Evolutionary conservation across 495 filamentous ascomycete genomes (phyloP).

Genomic region (Margaritispora aquatica): DNA sequence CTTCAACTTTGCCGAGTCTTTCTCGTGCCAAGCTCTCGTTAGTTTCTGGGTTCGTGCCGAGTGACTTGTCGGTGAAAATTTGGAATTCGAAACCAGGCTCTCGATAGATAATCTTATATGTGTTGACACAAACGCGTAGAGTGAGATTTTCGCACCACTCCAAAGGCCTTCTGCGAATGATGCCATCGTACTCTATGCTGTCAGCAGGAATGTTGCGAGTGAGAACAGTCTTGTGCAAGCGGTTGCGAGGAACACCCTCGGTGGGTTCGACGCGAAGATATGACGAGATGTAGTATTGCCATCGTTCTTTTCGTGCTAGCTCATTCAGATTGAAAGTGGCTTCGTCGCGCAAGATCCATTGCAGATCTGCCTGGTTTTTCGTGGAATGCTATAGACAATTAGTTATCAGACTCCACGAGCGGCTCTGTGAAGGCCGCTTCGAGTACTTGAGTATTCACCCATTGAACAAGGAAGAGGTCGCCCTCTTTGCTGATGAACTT

Average conservation of each 20-base stretch:
- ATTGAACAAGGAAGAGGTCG: conserved; percentile 82
- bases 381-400: conserved; percentile 39
- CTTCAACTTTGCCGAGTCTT: conserved; percentile 33
- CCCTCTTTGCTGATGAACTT: conserved; percentile 72
- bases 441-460: conserved; percentile 49
- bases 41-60: conserved; percentile 27
- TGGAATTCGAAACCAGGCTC: conserved; percentile 53
- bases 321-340: conserved; percentile 67
- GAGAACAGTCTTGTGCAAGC: conserved; percentile 61
- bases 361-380: conserved; percentile 51
- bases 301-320: conserved; percentile 52
- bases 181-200: conserved; percentile 35
- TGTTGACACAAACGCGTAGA: conserved; percentile 74
- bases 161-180: conserved; percentile 43
- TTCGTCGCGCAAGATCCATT: conserved; percentile 73
- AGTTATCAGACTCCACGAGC: not conserved
- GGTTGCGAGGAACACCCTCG: conserved; percentile 65
- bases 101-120: conserved; percentile 74
- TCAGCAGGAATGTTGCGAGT: conserved; percentile 64
- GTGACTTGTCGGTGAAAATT: conserved; percentile 34
- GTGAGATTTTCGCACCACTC: conserved; percentile 67
- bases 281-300: conserved; percentile 91
- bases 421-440: not conserved
- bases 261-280: conserved; percentile 85
- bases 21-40: conserved; percentile 40